These are phyloP conservation scores for Diaporthe eres DNA, from an alignment of 2,329 filamentous ascomycete species.

Conservation along the genomic window DNA sequence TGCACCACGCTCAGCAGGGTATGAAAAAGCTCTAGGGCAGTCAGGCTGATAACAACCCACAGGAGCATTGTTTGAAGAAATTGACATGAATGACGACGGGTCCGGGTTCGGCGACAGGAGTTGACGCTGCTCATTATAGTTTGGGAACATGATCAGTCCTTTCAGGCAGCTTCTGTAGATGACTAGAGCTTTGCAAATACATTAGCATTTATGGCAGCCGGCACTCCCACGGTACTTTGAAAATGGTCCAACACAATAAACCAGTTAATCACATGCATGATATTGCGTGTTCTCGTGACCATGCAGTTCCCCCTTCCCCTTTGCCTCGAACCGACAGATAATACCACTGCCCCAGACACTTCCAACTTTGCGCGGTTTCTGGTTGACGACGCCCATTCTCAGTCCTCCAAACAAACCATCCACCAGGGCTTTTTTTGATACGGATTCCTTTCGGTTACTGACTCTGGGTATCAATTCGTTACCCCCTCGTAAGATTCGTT, in stretches of 20 bases:
- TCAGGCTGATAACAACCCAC: background rate
- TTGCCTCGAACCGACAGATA: background rate
- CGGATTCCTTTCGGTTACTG: too few relatives aligned
- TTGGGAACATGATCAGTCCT: background rate
- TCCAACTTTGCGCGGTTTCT: background rate
- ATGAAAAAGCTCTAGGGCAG: background rate
- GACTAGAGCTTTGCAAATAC: background rate
- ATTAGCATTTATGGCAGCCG: background rate
- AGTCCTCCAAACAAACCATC: too few relatives aligned
- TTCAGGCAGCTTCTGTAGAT: background rate
- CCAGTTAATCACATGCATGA: background rate
- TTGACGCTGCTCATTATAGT: background rate
- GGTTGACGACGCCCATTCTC: too few relatives aligned
- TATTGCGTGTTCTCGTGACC: background rate
- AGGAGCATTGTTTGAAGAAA: constrained; percentile 36
- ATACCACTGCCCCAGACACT: fast-evolving
- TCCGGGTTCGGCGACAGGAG: too few relatives aligned
- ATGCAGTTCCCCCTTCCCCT: background rate
- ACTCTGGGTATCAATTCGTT: background rate
- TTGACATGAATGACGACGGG: constrained; percentile 5
- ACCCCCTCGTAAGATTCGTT: background rate
- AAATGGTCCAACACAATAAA: too few relatives aligned
- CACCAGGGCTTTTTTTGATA: too few relatives aligned
- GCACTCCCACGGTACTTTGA: too few relatives aligned
- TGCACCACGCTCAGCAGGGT: background rate